Evolutionary conservation across 352 stramenopile genomes (phyloP).

Genomic region (Phytophthora tubulina): DNA sequence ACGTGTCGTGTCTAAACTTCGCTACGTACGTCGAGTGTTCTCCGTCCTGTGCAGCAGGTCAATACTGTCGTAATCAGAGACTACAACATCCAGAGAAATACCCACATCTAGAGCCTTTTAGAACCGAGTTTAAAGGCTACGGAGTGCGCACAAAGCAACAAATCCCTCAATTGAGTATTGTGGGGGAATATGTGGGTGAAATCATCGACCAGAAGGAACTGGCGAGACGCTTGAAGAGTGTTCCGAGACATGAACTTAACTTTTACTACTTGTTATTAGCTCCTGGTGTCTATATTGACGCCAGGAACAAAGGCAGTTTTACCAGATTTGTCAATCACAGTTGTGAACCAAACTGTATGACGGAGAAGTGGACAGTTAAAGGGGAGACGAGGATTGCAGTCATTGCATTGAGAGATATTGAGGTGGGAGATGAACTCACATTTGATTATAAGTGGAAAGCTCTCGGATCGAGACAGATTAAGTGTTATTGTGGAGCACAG

Average conservation of each 20-base stretch:
- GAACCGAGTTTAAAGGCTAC: slow-evolving; percentile 87
- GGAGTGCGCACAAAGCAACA: slow-evolving; percentile 74
- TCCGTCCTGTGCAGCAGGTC: slow-evolving; percentile 52
- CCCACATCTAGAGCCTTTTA: slow-evolving; percentile 76
- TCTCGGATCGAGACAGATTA: slow-evolving; percentile 83
- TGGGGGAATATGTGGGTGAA: slow-evolving; percentile 94
- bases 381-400: slow-evolving; percentile 95
- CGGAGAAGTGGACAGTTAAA: slow-evolving; percentile 95
- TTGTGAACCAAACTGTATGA: slow-evolving; percentile 96
- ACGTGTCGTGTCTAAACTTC: slow-evolving; percentile 91
- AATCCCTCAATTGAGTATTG: slow-evolving; percentile 72
- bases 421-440: slow-evolving; percentile 91
- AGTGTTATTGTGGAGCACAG: slow-evolving; percentile 70
- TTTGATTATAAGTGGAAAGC: slow-evolving; percentile 98
- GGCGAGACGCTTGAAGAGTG: slow-evolving; percentile 58
- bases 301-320: slow-evolving; percentile 92
- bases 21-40: slow-evolving; percentile 89
- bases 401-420: slow-evolving; percentile 92
- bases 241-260: slow-evolving; percentile 81
- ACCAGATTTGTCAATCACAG: slow-evolving; percentile 98
- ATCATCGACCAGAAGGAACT: slow-evolving; percentile 92
- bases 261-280: slow-evolving; percentile 90
- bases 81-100: slow-evolving; percentile 79
- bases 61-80: slow-evolving; percentile 76
- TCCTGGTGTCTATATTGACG: slow-evolving; percentile 91